Percentiles rank a stretch among this genome's conserved stretches.
phyloP scores from a whole-genome alignment of 495 filamentous ascomycete genomes.

The Elasticomyces elasticus region DNA sequence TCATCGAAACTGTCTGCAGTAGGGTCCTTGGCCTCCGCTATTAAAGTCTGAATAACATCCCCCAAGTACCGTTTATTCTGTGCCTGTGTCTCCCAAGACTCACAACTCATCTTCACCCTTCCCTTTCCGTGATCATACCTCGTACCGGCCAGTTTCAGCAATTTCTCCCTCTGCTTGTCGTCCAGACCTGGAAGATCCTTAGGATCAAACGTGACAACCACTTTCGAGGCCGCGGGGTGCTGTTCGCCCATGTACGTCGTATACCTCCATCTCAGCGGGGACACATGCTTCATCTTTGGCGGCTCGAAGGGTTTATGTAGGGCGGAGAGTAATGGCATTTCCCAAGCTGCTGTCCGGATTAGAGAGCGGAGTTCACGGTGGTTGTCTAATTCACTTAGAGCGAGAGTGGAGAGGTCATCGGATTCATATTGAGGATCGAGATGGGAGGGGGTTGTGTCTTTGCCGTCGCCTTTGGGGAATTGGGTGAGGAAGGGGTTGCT shows the following conservation, averaged over 20 bases:
- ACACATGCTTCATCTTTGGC: slow-evolving; percentile 41
- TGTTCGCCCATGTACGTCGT: slow-evolving; percentile 93
- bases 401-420: slow-evolving; percentile 72
- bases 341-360: slow-evolving; percentile 80
- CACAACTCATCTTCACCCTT: slow-evolving; percentile 80
- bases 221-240: slow-evolving; percentile 84
- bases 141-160: slow-evolving; percentile 78
- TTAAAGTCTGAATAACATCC: slow-evolving; percentile 61
- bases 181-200: slow-evolving; percentile 56
- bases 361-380: slow-evolving; percentile 86
- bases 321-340: slow-evolving; percentile 82
- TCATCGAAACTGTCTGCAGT: slow-evolving; percentile 71
- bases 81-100: slow-evolving; percentile 71
- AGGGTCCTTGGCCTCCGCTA: slow-evolving; percentile 62
- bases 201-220: slow-evolving; percentile 79
- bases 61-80: slow-evolving; percentile 94
- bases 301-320: slow-evolving; percentile 71
- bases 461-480: slow-evolving; percentile 20
- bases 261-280: slow-evolving; percentile 77
- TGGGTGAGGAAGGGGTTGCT: slow-evolving; percentile 7
- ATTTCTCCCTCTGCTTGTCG: slow-evolving; percentile 58
- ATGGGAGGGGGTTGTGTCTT: not conserved
- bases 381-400: slow-evolving; percentile 77
- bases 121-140: slow-evolving; percentile 84
- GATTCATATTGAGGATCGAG: slow-evolving; percentile 32